Evolutionary conservation across 2,329 filamentous ascomycete genomes (phyloP), one percentile per base, ranked within the genome.

Genomic region (Blastomyces parvus): DNA sequence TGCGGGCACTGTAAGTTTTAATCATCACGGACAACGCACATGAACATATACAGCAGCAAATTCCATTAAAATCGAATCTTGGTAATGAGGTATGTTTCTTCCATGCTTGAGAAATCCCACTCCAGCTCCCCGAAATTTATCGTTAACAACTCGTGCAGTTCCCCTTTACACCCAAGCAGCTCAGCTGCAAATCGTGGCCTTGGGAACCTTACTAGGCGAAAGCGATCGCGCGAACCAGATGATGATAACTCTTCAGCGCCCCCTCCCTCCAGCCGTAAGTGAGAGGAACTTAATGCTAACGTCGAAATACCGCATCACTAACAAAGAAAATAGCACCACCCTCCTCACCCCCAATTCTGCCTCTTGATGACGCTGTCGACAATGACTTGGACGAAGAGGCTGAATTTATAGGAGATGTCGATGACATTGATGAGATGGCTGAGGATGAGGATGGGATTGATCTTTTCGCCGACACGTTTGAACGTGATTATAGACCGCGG

Each of bases 101-200:
- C 8, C n/a, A 19, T 27, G 13, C 22, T 4, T 17, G 17, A 27
- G 38, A 30, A 44, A 19, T 8, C 14, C 17, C 27, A 17, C 19
- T 4, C 11, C 6, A 14, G 40, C n/a, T 36, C 19, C 17, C 40
- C 1, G 22, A 48, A 40, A 8, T 4, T 33, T 22, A 38, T 62
- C 60, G 62, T 63, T 69, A 65, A 70, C 69, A 36, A 73, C 61
- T 70, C 73, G 72, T 69, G 70, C 73, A 95, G 90, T 81, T 95
- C 91, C 75, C 91, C 92, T 74, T 83, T 95, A 65, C 87, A 88
- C 76, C 83, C 86, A 69, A 91, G 87, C 78, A 88, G 89, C 81
- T 86, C 88, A 65, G 92, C 91, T 67, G 91, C 87, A 70, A 96
- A 96, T 77, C 86, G 90, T 69, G 90, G 90, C 61, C 74, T 83